These are phyloP conservation scores for Tephrocybe sp. DNA, from an alignment of 768 basidiomycete species.

Conservation along the genomic window DNA sequence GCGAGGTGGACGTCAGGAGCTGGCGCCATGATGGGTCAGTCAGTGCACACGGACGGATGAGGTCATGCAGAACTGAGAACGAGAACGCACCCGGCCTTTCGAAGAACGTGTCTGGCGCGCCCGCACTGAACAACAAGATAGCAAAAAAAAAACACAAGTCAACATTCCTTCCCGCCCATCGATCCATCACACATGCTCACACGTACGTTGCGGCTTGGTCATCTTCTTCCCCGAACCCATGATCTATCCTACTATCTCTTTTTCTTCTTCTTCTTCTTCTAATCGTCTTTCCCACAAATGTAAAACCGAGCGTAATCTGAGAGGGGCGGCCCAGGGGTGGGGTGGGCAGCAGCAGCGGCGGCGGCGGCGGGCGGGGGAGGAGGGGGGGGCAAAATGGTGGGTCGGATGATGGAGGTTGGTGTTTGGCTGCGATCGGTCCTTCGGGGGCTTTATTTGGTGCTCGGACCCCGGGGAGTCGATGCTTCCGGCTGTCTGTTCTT, in stretches of 20 bases:
- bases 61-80: slow-evolving; percentile 10
- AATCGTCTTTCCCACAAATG: too few relatives aligned
- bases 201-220: slow-evolving; percentile 19
- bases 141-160: slow-evolving; percentile 9
- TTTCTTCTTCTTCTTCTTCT: too few relatives aligned
- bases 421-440: background rate
- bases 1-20: slow-evolving; percentile 15
- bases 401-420: slow-evolving; percentile 13
- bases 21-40: slow-evolving; percentile 27
- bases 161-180: background rate
- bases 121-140: slow-evolving; percentile 35
- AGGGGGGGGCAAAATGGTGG: slow-evolving; percentile 5
- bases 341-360: background rate
- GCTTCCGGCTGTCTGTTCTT: background rate
- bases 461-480: slow-evolving; percentile 20
- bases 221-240: slow-evolving; percentile 21
- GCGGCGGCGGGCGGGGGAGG: slow-evolving; percentile 7
- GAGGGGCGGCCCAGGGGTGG: background rate
- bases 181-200: slow-evolving; percentile 3
- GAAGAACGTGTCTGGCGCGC: slow-evolving; percentile 39
- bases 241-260: too few relatives aligned
- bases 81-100: slow-evolving; percentile 38
- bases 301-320: too few relatives aligned
- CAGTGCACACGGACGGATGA: slow-evolving; percentile 25
- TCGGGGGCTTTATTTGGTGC: slow-evolving; percentile 24